Conservation (phyloP, 306 rosid species). For the Vigna angularis region DNA sequence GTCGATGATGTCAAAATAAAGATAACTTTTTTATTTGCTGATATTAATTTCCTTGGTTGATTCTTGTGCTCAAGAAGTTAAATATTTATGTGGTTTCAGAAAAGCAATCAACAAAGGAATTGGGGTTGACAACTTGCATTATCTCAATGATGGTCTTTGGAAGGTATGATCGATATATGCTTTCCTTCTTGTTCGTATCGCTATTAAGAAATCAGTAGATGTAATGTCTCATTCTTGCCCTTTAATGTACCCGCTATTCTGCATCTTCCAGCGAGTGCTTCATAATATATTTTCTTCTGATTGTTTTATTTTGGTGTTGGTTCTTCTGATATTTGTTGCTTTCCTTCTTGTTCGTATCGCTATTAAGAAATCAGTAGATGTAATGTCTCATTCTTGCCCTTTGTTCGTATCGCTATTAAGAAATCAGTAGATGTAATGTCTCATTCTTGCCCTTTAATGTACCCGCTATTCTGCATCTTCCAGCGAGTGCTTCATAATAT, state of each 20-base stretch:
- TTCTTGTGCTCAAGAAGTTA: conserved; percentile 34
- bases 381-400: too few species aligned
- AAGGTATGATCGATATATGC: conserved; percentile 63
- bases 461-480: not conserved
- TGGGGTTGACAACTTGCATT: conserved; percentile 98
- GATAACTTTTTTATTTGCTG: not conserved
- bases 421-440: not conserved
- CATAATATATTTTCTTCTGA: not conserved
- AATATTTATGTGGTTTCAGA: conserved; percentile 59
- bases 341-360: too few species aligned
- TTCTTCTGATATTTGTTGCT: not conserved
- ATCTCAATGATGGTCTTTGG: conserved; percentile 99
- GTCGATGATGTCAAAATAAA: conserved; percentile 8
- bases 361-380: too few species aligned
- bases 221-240: not conserved
- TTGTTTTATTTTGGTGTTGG: not conserved
- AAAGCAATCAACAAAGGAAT: conserved; percentile 90
- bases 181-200: conserved; percentile 26
- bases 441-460: conserved; percentile 9
- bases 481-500: conserved; percentile 18
- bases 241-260: not conserved
- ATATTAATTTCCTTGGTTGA: conserved; percentile 32
- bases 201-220: not conserved
- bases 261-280: too few species aligned
- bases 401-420: conserved; percentile 7